Evolutionary conservation across 768 basidiomycete species (phyloP).

Genomic region (Lentinula aciculospora): DNA sequence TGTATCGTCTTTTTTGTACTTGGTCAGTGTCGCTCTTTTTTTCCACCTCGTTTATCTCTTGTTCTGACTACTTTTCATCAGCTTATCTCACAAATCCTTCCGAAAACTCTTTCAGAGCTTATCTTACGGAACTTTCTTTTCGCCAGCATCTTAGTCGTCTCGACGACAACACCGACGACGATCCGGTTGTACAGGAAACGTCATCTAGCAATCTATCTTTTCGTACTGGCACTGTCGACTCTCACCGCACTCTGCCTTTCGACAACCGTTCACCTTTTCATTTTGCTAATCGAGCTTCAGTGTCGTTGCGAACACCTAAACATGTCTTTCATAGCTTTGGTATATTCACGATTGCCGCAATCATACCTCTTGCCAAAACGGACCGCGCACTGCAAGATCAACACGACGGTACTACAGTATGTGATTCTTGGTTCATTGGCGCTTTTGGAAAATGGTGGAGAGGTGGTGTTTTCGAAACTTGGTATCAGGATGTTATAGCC

Average conservation of each 20-base stretch:
- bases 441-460: constrained; percentile 92
- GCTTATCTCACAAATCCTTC: constrained; percentile 95
- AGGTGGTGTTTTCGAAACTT: constrained; percentile 75
- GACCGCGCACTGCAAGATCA: constrained; percentile 20
- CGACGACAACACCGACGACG: constrained; percentile 59
- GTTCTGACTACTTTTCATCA: constrained; percentile 25
- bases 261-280: constrained; percentile 55
- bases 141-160: constrained; percentile 88
- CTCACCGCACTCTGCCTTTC: constrained; percentile 22
- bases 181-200: constrained; percentile 28
- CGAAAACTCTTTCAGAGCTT: constrained; percentile 89
- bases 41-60: constrained; percentile 7
- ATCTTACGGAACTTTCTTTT: constrained; percentile 96
- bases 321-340: constrained; percentile 83
- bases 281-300: constrained; percentile 89
- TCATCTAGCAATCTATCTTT: constrained; percentile 19
- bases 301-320: constrained; percentile 88
- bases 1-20: constrained; percentile 65
- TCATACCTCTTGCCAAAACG: constrained; percentile 49
- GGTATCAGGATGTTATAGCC: constrained; percentile 66
- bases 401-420: constrained; percentile 45
- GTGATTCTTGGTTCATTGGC: constrained; percentile 87
- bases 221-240: constrained; percentile 22
- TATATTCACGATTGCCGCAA: constrained; percentile 80
- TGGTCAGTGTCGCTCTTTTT: constrained; percentile 41